phyloP scores from a whole-genome alignment of 305 asterid species.

The Nicotiana rustica region DNA sequence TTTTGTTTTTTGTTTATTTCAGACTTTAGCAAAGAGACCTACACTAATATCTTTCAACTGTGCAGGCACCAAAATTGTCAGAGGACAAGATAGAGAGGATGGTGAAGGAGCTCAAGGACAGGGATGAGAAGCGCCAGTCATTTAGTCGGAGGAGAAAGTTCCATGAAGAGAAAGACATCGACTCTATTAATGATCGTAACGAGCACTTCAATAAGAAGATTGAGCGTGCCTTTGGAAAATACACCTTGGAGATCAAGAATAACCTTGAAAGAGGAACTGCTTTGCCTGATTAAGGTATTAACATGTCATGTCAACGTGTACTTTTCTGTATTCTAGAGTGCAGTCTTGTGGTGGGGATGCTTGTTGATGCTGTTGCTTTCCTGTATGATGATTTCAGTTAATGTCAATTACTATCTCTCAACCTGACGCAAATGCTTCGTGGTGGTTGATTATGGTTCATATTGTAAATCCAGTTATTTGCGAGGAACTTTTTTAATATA shows the following conservation, averaged over 20 bases:
- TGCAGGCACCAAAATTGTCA: constrained; percentile 74
- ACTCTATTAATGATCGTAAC: constrained; percentile 93
- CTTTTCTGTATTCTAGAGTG: constrained; percentile 4
- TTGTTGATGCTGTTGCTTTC: constrained; percentile 16
- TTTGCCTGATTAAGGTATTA: constrained; percentile 63
- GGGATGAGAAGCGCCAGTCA: constrained; percentile 75
- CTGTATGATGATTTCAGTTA: constrained; percentile 17
- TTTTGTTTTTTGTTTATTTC: background rate
- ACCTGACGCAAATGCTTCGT: background rate
- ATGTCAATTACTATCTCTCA: background rate
- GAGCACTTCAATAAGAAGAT: constrained; percentile 97
- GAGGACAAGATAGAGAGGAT: constrained; percentile 81
- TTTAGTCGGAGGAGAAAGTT: constrained; percentile 93
- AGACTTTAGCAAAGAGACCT: background rate
- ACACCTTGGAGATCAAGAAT: constrained; percentile 94
- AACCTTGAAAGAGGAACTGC: constrained; percentile 91
- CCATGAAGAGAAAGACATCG: constrained; percentile 96
- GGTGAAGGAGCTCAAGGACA: constrained; percentile 86
- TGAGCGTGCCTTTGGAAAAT: constrained; percentile 90
- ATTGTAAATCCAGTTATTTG: background rate
- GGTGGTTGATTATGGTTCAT: constrained; percentile 15
- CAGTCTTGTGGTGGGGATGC: background rate
- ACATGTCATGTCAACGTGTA: background rate
- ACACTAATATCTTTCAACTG: constrained; percentile 28
- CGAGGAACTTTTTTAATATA: background rate